A percentile compares a stretch with the other conserved stretches of the same genome.
Conservation (phyloP, 2,329 filamentous ascomycete genomes). For the Penicillium sp. region DNA sequence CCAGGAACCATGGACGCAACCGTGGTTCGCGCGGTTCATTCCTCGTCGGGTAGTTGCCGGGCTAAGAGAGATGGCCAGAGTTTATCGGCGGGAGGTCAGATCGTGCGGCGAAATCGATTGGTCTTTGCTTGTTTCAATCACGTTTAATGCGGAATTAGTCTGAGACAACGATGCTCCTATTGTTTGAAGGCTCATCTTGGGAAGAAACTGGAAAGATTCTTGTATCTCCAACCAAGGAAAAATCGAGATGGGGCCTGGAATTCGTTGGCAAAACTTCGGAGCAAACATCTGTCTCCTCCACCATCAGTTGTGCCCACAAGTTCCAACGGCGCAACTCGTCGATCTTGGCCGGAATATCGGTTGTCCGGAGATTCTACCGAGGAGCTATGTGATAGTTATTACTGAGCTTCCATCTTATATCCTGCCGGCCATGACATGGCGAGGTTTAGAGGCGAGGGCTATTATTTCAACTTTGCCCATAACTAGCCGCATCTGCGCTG, state of each 20-base stretch:
- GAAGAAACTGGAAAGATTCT: not conserved
- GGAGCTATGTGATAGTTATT: not conserved
- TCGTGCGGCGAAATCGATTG: not conserved
- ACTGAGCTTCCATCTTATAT: not conserved
- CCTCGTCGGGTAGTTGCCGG: not conserved
- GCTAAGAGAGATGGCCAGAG: not conserved
- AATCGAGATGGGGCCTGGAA: not conserved
- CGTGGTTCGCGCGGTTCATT: slow-evolving; percentile 4
- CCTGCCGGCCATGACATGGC: not conserved
- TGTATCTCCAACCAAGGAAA: not conserved
- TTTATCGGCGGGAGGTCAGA: slow-evolving; percentile 1
- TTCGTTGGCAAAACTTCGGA: not conserved
- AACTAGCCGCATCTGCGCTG: no score
- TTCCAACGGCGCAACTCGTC: not conserved
- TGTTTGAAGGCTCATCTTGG: not conserved
- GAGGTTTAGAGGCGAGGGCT: not conserved
- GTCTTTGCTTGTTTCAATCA: not conserved
- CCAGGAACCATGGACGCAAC: slow-evolving; percentile 1
- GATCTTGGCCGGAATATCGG: not conserved
- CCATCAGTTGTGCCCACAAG: not conserved
- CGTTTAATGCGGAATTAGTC: not conserved
- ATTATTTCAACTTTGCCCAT: not conserved
- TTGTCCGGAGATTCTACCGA: not conserved
- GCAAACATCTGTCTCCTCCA: not conserved
- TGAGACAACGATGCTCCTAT: not conserved